Conservation (phyloP, 257 asterid species). For the Jacaranda copaia region DNA sequence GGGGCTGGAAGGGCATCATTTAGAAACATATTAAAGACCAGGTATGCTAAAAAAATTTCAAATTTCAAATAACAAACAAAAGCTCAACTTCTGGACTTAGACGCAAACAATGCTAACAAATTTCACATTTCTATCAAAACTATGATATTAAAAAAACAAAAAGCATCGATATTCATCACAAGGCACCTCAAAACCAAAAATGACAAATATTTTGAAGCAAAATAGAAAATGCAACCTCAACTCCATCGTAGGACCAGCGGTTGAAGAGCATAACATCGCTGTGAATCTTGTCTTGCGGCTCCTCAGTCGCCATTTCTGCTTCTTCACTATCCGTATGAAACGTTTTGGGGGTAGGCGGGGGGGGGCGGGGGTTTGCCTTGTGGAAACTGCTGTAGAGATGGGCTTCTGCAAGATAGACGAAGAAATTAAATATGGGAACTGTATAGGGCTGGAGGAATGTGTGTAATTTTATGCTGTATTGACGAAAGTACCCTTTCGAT, state of each 20-base stretch:
- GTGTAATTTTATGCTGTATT: not conserved
- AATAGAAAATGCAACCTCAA: constrained; percentile 39
- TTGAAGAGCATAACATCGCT: constrained; percentile 63
- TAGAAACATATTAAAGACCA: not conserved
- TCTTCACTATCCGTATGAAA: not conserved
- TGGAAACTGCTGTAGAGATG: constrained; percentile 16
- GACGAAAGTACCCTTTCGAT: not conserved
- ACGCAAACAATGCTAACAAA: not conserved
- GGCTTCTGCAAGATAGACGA: not conserved
- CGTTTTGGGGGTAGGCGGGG: not conserved
- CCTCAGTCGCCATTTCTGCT: constrained; percentile 35
- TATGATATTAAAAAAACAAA: too few species aligned
- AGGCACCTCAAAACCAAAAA: not conserved
- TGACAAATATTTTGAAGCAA: not conserved
- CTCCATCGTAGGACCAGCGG: constrained; percentile 71
- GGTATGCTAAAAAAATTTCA: not conserved
- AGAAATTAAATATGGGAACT: constrained; percentile 27
- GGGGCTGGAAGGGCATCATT: too few species aligned
- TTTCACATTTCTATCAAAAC: not conserved
- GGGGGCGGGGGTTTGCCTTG: not conserved
- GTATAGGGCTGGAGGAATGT: not conserved
- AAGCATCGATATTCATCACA: not conserved
- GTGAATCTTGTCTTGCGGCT: constrained; percentile 42
- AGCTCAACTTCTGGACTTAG: not conserved
- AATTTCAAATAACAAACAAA: not conserved